Base-by-base conservation (phyloP, 805 yeast species). In the Isabelozyma rhagii region DNA sequence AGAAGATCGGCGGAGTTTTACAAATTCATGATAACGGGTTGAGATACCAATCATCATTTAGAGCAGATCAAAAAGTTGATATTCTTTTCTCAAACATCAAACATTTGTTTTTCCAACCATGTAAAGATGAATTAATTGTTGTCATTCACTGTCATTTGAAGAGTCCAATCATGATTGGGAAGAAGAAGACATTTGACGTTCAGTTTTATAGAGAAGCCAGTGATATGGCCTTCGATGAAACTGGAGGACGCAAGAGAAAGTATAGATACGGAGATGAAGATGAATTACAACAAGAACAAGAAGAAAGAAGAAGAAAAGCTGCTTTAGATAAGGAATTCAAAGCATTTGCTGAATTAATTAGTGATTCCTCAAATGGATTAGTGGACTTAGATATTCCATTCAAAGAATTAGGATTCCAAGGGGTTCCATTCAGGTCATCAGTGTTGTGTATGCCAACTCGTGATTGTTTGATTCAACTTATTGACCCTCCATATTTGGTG, bases 221-320 rank as follows among this genome's bases (percentile, higher is more conserved):
- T 29, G 99, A 94, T 64, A 87, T 91, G 78, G 84, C 96, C 3
- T 91, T 91, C 60, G 99, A 94, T 69, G 99, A 94, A 71, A 94
- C 99, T 15, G 97, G 97, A 55, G 92, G 90, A 52, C 85, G 97
- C 54, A 86, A 89, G 72, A 84, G 97, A 68, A 81, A 80, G 56
- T 86, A 85, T 68, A 73, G 94, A 62, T 94, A 94, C 65, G 99
- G 99, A 44, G 99, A 94, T 67, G 99, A 94, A 68, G 99, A 94
- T 68, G 99, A 94, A 72, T 77, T 94, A 55, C 98, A 94, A 70
- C 97, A 93, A 70, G 99, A 94, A 73, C 97, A 93, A 71, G 98
- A 94, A 68, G 99, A 94, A 72, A 85, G 97, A 74, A 81, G 93
- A 69, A 82, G 97, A 71, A 88, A 96, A 61, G 87, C 89, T 21